These are phyloP conservation scores for Danielia oregonensis DNA, from an alignment of 805 yeast species.

Conservation along the genomic window DNA sequence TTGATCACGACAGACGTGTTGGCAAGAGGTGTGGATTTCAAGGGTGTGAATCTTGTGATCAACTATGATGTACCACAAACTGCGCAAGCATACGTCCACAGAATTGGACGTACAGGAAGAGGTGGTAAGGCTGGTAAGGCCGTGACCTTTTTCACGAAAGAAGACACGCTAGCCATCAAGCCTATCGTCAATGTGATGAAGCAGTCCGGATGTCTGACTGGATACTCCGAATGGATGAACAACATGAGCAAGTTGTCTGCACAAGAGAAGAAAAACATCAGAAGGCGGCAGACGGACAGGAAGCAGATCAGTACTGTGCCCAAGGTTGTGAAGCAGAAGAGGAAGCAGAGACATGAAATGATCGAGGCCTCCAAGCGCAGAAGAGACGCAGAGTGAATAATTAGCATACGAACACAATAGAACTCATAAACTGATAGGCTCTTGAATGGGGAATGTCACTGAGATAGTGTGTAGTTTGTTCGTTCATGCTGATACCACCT, in stretches of 20 bases:
- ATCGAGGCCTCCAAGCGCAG: conserved; percentile 69
- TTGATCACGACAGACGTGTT: conserved; percentile 94
- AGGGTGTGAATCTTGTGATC: conserved; percentile 89
- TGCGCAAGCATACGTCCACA: conserved; percentile 93
- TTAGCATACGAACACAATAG: no score
- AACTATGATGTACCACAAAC: conserved; percentile 95
- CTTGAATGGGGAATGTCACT: no score
- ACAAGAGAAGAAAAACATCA: conserved; percentile 58
- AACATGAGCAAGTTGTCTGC: conserved; percentile 61
- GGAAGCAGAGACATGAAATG: conserved; percentile 64
- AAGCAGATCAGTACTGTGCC: conserved; percentile 85
- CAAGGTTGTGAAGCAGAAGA: conserved; percentile 57
- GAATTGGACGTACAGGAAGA: conserved; percentile 99
- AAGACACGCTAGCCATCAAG: conserved; percentile 70
- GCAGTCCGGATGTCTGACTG: conserved; percentile 70
- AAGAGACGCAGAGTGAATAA: no score
- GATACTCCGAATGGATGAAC: conserved; percentile 79
- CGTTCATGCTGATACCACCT: no score
- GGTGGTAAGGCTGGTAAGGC: conserved; percentile 86
- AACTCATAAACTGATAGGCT: neutral
- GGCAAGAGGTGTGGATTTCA: conserved; percentile 95
- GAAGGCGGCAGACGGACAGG: conserved; percentile 57
- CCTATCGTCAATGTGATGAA: conserved; percentile 93
- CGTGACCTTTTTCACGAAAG: conserved; percentile 89
- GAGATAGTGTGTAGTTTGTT: no score